Percentiles rank a stretch among this genome's conserved stretches.
Conservation (phyloP, 106 monocot species). For the Platanthera zijinensis region DNA sequence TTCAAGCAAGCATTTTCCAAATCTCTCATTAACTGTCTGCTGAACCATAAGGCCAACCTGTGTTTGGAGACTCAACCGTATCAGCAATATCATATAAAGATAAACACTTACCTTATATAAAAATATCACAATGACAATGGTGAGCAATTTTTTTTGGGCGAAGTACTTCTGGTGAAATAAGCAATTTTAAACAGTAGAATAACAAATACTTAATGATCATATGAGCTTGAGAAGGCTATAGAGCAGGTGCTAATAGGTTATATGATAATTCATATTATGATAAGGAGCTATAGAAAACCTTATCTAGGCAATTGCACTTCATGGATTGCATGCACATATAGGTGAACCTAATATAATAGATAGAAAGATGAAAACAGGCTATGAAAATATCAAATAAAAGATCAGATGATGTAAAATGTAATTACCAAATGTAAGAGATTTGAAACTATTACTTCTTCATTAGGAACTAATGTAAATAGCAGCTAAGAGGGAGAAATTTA, state of each 20-base stretch:
- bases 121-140: not conserved
- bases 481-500: not conserved
- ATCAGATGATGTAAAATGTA: not conserved
- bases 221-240: not conserved
- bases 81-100: not conserved
- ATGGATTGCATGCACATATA: not conserved
- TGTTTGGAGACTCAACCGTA: constrained; percentile 5
- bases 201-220: not conserved
- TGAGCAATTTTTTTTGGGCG: not conserved
- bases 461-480: not conserved
- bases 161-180: not conserved
- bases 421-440: not conserved
- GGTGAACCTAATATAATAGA: not conserved
- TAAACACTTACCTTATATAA: not conserved
- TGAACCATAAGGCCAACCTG: constrained; percentile 91
- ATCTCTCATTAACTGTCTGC: constrained; percentile 70
- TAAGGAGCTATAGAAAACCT: not conserved
- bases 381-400: not conserved
- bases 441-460: not conserved
- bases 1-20: constrained; percentile 82
- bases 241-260: not conserved
- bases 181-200: not conserved
- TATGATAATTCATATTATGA: not conserved
- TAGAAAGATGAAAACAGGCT: not conserved
- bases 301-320: not conserved